Percentiles rank a stretch among this genome's conserved stretches.
Evolutionary conservation across 495 filamentous ascomycete species (phyloP).

Genomic region (Physcia stellaris): DNA sequence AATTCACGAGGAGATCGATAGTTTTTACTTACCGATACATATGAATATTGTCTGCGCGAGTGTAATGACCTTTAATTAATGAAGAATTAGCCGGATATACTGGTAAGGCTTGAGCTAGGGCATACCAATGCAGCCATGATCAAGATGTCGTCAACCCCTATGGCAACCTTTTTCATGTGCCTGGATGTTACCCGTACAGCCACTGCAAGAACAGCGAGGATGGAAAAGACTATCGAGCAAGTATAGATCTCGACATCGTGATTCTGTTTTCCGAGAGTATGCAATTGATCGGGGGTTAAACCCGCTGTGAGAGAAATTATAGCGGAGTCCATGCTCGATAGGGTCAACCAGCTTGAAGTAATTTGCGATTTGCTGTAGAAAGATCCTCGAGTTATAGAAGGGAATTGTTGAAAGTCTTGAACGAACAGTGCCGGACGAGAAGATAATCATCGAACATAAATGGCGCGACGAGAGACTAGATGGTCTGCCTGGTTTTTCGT

Average conservation of each 20-base stretch:
- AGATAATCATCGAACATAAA: neutral
- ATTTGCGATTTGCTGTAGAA: neutral
- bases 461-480: neutral
- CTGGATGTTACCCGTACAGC: conserved; percentile 10
- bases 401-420: neutral
- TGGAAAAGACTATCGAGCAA: conserved; percentile 4
- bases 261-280: conserved; percentile 7
- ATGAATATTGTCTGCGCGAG: conserved; percentile 8
- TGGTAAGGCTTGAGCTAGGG: neutral
- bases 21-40: conserved; percentile 5
- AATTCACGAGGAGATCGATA: conserved; percentile 1
- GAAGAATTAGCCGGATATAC: conserved; percentile 1
- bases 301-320: conserved; percentile 3
- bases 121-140: conserved; percentile 8
- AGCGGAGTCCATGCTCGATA: conserved; percentile 2
- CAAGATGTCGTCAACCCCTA: conserved; percentile 10
- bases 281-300: conserved; percentile 4
- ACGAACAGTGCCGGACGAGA: neutral
- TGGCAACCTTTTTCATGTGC: conserved; percentile 12
- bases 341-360: neutral
- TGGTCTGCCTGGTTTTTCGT: neutral
- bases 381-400: neutral
- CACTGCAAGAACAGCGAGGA: conserved; percentile 8
- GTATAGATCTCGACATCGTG: conserved; percentile 9
- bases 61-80: conserved; percentile 6